phyloP scores from a whole-genome alignment of 139 green algal species.

The Astrephomene gubernaculifera region DNA sequence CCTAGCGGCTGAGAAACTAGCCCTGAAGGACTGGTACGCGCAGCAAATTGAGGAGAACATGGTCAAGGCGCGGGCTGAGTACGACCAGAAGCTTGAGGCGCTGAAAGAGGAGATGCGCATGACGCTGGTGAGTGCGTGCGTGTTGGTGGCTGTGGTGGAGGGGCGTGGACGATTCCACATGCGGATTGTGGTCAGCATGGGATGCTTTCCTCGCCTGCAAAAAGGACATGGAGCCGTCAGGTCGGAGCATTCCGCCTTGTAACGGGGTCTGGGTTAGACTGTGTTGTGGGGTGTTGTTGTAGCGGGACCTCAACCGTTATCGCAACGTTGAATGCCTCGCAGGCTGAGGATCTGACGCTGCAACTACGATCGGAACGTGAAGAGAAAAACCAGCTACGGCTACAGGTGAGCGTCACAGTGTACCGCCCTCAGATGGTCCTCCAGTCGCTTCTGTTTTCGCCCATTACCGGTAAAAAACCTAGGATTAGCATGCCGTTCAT shows the following conservation, averaged over 20 bases:
- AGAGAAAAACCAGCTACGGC: constrained; percentile 32
- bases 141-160: not conserved
- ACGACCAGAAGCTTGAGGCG: constrained; percentile 24
- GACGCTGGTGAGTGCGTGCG: constrained; percentile 19
- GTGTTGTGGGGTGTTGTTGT: too few relatives aligned
- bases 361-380: constrained; percentile 41
- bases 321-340: too few relatives aligned
- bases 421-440: too few relatives aligned
- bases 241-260: too few relatives aligned
- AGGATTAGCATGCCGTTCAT: too few relatives aligned
- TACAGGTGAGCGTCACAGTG: constrained; percentile 11
- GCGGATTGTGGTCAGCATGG: too few relatives aligned
- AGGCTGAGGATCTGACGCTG: constrained; percentile 49
- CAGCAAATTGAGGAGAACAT: constrained; percentile 15
- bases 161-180: not conserved
- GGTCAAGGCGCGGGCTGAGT: constrained; percentile 16
- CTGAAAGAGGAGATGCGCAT: constrained; percentile 43
- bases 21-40: constrained; percentile 28
- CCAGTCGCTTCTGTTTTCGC: too few relatives aligned
- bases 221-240: too few relatives aligned
- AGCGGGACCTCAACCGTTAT: too few relatives aligned
- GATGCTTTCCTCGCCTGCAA: too few relatives aligned
- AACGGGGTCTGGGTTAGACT: too few relatives aligned
- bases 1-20: constrained; percentile 31
- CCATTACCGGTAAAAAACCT: too few relatives aligned